These are phyloP conservation scores for Cladophialophora yegresii DNA, from an alignment of 2,329 filamentous ascomycete species.

Conservation along the genomic window DNA sequence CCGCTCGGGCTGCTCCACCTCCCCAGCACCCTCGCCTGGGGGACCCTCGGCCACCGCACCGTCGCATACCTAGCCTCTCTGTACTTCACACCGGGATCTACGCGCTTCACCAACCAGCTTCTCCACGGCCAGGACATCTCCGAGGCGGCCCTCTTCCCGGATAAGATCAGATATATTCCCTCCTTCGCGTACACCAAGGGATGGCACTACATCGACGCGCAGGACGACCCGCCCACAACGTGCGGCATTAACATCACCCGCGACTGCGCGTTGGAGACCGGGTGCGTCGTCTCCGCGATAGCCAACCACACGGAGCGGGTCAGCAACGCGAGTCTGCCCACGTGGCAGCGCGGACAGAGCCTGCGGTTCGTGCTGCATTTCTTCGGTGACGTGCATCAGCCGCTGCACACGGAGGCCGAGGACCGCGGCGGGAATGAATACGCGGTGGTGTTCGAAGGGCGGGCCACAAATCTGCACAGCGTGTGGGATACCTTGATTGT, in stretches of 20 bases:
- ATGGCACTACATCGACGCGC: slow-evolving; percentile 38
- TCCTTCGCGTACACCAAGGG: slow-evolving; percentile 32
- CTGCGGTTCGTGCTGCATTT: slow-evolving; percentile 56
- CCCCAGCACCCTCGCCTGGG: slow-evolving; percentile 46
- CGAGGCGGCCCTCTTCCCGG: slow-evolving; percentile 36
- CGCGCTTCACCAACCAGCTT: slow-evolving; percentile 28
- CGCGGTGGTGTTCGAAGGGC: slow-evolving; percentile 61
- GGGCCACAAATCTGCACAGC: slow-evolving; percentile 66
- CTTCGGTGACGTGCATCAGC: slow-evolving; percentile 74
- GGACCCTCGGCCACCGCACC: slow-evolving; percentile 56
- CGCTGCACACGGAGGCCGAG: slow-evolving; percentile 64
- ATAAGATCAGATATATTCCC: slow-evolving; percentile 36
- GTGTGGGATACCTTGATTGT: slow-evolving; percentile 64
- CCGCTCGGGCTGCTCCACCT: slow-evolving; percentile 8
- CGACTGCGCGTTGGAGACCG: slow-evolving; percentile 53
- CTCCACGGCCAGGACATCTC: slow-evolving; percentile 37
- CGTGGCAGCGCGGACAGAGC: slow-evolving; percentile 42
- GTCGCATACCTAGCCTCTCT: slow-evolving; percentile 55
- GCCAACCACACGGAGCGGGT: slow-evolving; percentile 52
- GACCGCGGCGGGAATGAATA: slow-evolving; percentile 69
- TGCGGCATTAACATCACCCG: slow-evolving; percentile 43
- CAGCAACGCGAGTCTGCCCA: slow-evolving; percentile 41
- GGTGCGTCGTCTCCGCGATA: slow-evolving; percentile 56
- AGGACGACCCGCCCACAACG: slow-evolving; percentile 30
- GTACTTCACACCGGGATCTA: slow-evolving; percentile 30